phyloP scores from a whole-genome alignment of 805 yeast genomes.

The Yarrowia sp. region DNA sequence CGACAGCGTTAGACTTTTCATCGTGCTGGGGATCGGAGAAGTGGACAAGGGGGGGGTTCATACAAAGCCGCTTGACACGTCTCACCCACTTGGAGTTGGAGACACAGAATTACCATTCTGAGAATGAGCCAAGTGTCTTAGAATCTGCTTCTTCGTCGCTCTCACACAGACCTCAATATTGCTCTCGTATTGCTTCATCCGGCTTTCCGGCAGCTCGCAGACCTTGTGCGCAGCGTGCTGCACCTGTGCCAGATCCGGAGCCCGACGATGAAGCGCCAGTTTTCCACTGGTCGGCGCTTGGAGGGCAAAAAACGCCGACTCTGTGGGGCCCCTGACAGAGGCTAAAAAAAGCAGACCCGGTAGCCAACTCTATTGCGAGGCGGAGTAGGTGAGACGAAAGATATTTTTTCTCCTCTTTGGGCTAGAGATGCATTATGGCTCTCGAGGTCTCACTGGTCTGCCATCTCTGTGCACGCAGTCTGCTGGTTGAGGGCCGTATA shows the following conservation, averaged over 20 bases:
- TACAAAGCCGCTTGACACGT: background rate
- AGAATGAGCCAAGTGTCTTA: too few species aligned
- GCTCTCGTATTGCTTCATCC: background rate
- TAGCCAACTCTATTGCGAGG: too few species aligned
- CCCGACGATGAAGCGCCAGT: background rate
- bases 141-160: too few species aligned
- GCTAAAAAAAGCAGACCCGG: too few species aligned
- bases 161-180: background rate
- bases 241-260: background rate
- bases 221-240: background rate
- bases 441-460: background rate
- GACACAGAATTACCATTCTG: too few species aligned
- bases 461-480: background rate
- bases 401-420: too few species aligned
- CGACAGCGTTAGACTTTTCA: background rate
- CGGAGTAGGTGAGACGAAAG: too few species aligned
- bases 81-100: too few species aligned
- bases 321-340: too few species aligned
- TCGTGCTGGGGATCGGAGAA: conserved; percentile 12
- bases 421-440: too few species aligned
- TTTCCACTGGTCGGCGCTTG: too few species aligned
- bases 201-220: background rate
- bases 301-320: too few species aligned
- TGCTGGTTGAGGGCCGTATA: background rate
- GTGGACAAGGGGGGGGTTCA: background rate